Evolutionary conservation across 768 basidiomycete genomes (phyloP), one percentile per base, ranked within the genome.

Genomic region (Phlebiopsis flavidoalba): DNA sequence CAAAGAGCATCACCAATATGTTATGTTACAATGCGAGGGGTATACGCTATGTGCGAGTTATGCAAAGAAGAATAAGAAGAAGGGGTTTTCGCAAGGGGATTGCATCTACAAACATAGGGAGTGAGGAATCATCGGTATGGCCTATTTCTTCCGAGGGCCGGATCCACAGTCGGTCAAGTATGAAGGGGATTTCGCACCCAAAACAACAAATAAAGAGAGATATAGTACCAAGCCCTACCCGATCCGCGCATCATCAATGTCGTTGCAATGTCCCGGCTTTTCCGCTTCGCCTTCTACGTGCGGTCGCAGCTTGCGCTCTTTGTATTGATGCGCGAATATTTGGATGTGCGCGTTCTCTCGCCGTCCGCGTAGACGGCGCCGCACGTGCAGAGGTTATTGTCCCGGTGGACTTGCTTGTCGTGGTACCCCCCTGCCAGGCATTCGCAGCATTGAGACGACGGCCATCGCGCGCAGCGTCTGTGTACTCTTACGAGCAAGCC

Each of bases 401-500:
- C 8, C 40, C 53, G 53, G 62, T 65, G 24, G 51, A 43, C n/a
- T 56, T 26, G n/a, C 46, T 62, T 54, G 53, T 57, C 45, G 48
- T 35, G 19, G 24, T 21, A n/a, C 52, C 40, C 47, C 48, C 36
- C 60, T 51, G 80, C 81, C 36, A n/a, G n/a, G 62, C 60, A 53
- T 75, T 73, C 36, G 79, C 77, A 21, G 82, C 65, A 52, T 71
- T 71, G 35, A n/a, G n/a, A 68, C 64, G 14, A 66, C 83, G 5
- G 88, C 88, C 14, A 87, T 79, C 2, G 79, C 84, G 17, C 88
- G 74, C 57, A 90, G 69, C 24, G 82, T 65, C 52, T 83, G 79
- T 0, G 33, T 31, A 19, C 83, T 84, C 22, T 68, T 69, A 50
- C 26, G 69, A 62, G 10, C 57, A 66, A 62, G 10, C 53, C 33